Evolutionary conservation across 768 basidiomycete genomes (phyloP), one percentile per base, ranked within the genome.

Genomic region (Mycena crocata): DNA sequence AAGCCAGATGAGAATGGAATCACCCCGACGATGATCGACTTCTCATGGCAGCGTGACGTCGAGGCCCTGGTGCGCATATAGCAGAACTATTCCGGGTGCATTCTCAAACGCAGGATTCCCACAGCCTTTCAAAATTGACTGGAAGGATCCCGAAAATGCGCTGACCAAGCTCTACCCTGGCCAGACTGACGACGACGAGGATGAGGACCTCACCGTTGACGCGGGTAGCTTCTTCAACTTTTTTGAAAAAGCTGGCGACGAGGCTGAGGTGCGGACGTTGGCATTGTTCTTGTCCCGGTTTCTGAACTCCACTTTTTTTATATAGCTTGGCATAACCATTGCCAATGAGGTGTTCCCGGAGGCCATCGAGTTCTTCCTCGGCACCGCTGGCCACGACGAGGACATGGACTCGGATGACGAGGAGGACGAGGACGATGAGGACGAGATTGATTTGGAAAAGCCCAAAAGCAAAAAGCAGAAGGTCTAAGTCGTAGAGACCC

Each of bases 151-250:
- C 32, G 83, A 86, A 31, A 89, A 92, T 67, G 89, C 89, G n/a
- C 74, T 95, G 75, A 93, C 92, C 26, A 93, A 93, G 75, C 70
- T 90, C 58, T 90, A 95, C 76, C 93, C 93, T 40, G 88, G 90
- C 35, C 85, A 87, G 58, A 72, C 75, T 34, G 89, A 83, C 54
- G 89, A 88, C 12, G 87, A 86, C 28, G 92, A 91, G 21, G 86
- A 87, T 28, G 90, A 90, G 34, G 71, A 85, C 57, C 80, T 50
- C 3, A n/a, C 85, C 44, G 83, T 86, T 28, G 94, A 95, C 52
- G 79, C 85, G 52, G 94, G 94, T 61, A 93, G 90, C 74, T 94
- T 95, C 83, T 95, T 95, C 86, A 94, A 94, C 81, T 91, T 92
- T 75, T 94, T 95, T 67, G 93, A 92, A 78, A 74, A 84, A 66